Evolutionary conservation across 148 eudicot genomes (phyloP).

Genomic region (Chenopodium suecicum): DNA sequence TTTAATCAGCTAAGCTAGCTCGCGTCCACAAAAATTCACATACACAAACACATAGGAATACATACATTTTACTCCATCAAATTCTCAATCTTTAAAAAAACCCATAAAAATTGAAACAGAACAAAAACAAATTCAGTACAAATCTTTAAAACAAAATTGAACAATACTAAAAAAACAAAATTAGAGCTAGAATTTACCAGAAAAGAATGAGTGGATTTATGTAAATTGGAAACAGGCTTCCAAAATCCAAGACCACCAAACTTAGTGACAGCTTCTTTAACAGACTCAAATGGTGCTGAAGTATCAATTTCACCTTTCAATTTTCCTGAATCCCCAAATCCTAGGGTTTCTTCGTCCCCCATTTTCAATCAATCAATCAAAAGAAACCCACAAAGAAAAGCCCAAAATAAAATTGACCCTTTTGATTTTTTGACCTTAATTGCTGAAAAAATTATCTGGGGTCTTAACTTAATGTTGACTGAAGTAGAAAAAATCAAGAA

Average conservation of each 20-base stretch:
- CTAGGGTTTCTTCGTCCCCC: constrained; percentile 27
- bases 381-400: neutral
- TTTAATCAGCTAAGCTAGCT: neutral
- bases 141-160: neutral
- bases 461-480: neutral
- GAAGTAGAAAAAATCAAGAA: neutral
- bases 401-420: neutral
- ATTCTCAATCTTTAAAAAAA: neutral
- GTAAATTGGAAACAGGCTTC: constrained; percentile 48
- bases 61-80: neutral
- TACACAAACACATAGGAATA: neutral
- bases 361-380: constrained; percentile 5
- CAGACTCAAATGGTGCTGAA: constrained; percentile 91
- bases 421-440: neutral
- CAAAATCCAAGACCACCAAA: constrained; percentile 91
- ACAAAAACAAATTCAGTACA: neutral
- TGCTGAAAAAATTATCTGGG: neutral
- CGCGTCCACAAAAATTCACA: neutral
- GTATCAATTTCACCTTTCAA: constrained; percentile 78
- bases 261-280: constrained; percentile 75
- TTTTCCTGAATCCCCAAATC: constrained; percentile 1
- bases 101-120: neutral
- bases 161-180: neutral
- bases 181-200: constrained; percentile 4
- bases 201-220: constrained; percentile 17